Evolutionary conservation across 148 eudicot genomes (phyloP).

Genomic region (Rhododendron simsii): DNA sequence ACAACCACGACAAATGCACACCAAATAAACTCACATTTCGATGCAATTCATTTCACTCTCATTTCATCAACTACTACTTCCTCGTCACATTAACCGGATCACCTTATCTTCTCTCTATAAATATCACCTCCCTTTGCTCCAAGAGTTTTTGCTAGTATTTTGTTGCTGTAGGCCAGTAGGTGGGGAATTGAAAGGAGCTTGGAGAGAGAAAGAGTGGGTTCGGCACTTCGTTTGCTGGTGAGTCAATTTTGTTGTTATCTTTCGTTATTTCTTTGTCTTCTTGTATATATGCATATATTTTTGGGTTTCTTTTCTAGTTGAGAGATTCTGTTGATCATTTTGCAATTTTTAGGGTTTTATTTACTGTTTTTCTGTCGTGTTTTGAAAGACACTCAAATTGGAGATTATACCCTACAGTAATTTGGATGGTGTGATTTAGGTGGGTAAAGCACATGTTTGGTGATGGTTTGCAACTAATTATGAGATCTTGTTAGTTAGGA

Average conservation of each 20-base stretch:
- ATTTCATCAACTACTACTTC: conserved; percentile 26
- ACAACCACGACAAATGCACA: neutral
- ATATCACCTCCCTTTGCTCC: conserved; percentile 12
- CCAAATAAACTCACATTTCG: conserved; percentile 14
- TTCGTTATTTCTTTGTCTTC: neutral
- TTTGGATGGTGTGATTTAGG: neutral
- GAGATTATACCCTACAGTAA: neutral
- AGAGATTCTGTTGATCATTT: neutral
- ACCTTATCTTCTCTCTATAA: conserved; percentile 31
- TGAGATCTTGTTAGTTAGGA: neutral
- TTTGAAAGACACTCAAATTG: neutral
- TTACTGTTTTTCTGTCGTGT: neutral
- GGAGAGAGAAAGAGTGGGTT: neutral
- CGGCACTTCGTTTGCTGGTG: conserved; percentile 3
- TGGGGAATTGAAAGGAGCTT: conserved; percentile 14
- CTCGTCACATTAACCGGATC: conserved; percentile 21
- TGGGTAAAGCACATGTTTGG: neutral
- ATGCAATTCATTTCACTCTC: conserved; percentile 29
- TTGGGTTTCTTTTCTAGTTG: neutral
- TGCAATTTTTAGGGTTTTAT: neutral
- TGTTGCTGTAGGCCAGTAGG: conserved; percentile 11
- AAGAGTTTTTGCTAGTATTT: neutral
- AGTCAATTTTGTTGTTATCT: neutral
- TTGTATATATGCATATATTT: neutral
- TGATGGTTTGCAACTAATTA: neutral